Base-by-base conservation (phyloP, 1,284 basidiomycete genomes). In the Laetiporus sulphureus region DNA sequence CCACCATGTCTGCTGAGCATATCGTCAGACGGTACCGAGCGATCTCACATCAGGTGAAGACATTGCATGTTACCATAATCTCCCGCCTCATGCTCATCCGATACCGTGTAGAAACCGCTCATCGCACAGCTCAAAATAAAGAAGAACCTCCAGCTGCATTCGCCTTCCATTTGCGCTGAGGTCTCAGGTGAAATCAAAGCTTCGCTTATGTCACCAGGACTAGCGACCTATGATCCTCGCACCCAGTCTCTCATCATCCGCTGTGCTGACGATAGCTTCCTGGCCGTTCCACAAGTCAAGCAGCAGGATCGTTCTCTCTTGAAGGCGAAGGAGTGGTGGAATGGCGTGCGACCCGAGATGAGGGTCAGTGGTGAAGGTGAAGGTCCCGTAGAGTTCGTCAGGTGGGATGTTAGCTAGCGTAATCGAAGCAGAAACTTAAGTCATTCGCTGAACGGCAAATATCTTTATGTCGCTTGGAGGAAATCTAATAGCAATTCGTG, bases 21-120 rank as follows among this genome's bases (percentile, higher is more conserved):
- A 70, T 91, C 13, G 65, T 72, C 1, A 64, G 75, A 25, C 65
- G 77, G 5, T 72, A 83, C 54, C 70, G 80, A n/a, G 91, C 77
- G 0, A 75, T 92, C 32, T 71, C 72, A 10, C 86, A 91, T 53
- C 86, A 90, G 61, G 83, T 84, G 10, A 13, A n/a, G 15, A 29
- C 30, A 16, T 36, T 27, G n/a, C n/a, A n/a, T n/a, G n/a, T n/a
- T n/a, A n/a, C n/a, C n/a, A n/a, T n/a, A n/a, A n/a, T n/a, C n/a
- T n/a, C n/a, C n/a, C n/a, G n/a, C n/a, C n/a, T n/a, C n/a, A n/a
- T n/a, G 27, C 27, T 29, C 10, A 8, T 29, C 27, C 8, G 10
- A 10, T 29, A n/a, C n/a, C 38, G 11, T 29, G n/a, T 47, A 70
- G 73, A 68, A 71, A 48, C 67, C 72, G 5, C 56, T 80, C n/a